phyloP scores from a whole-genome alignment of 75 land plant species.

The Sequoiadendron giganteum region DNA sequence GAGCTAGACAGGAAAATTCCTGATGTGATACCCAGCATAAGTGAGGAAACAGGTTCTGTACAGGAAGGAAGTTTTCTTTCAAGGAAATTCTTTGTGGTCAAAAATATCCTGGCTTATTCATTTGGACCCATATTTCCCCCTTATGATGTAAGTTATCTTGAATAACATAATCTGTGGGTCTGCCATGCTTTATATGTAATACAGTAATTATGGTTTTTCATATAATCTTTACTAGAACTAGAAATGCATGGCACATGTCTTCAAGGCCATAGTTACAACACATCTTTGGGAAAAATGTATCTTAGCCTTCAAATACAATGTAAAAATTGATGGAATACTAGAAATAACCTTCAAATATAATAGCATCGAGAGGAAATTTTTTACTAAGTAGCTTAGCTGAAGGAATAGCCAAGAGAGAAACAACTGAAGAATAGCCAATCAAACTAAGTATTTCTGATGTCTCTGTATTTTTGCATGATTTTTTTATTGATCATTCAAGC shows the following conservation, averaged over 20 bases:
- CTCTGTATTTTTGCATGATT: neutral
- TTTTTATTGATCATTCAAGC: too few species aligned
- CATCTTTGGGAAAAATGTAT: neutral
- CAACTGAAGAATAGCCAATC: neutral
- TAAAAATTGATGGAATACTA: neutral
- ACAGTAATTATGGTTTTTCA: neutral
- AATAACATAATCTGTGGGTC: neutral
- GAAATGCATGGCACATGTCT: neutral
- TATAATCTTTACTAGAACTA: neutral
- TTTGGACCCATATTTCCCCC: constrained; percentile 5
- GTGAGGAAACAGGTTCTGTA: constrained; percentile 6
- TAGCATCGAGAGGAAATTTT: neutral
- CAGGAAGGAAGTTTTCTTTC: constrained; percentile 7
- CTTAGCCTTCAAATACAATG: neutral
- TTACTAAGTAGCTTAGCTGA: neutral
- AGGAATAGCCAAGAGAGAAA: neutral
- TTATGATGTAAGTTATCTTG: constrained; percentile 2
- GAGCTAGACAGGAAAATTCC: neutral
- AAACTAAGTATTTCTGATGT: neutral
- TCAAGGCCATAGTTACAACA: neutral
- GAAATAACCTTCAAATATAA: neutral
- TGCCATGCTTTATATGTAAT: neutral
- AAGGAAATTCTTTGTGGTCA: neutral
- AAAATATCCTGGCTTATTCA: constrained; percentile 8
- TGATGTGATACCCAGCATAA: neutral